Percentiles rank a stretch among this genome's conserved stretches.
Conservation (phyloP, 2,329 filamentous ascomycete genomes). For the Aspergillus melleus region DNA sequence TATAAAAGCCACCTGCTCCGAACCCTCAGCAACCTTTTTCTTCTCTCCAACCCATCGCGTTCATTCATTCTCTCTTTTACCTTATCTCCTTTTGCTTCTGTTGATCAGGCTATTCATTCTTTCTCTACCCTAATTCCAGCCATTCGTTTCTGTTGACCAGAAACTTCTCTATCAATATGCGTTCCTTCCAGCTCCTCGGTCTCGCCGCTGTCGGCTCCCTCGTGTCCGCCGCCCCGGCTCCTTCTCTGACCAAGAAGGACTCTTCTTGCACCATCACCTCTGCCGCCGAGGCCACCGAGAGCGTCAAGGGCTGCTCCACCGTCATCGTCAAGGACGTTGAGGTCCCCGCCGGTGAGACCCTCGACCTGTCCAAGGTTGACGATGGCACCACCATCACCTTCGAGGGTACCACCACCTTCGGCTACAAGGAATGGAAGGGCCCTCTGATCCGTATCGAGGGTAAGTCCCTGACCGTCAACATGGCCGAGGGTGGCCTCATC, state of each 20-base stretch:
- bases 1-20: neutral
- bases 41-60: neutral
- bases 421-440: constrained; percentile 64
- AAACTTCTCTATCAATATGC: constrained; percentile 20
- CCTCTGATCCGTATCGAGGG: constrained; percentile 64
- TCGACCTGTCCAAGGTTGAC: constrained; percentile 58
- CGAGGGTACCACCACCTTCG: constrained; percentile 64
- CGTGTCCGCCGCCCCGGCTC: constrained; percentile 23
- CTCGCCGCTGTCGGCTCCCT: constrained; percentile 19
- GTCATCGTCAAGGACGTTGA: constrained; percentile 55
- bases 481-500: constrained; percentile 53
- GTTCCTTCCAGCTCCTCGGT: constrained; percentile 20
- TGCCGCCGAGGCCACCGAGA: constrained; percentile 49
- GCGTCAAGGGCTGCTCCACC: constrained; percentile 54
- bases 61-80: constrained; percentile 11
- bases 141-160: constrained; percentile 15
- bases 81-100: constrained; percentile 16
- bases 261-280: constrained; percentile 58
- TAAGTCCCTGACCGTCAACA: constrained; percentile 54
- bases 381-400: constrained; percentile 60
- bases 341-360: constrained; percentile 59
- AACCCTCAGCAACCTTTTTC: too few relatives aligned
- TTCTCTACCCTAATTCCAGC: neutral
- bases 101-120: constrained; percentile 20
- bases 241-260: constrained; percentile 26